These are phyloP conservation scores for Amanita muscaria DNA, from an alignment of 768 basidiomycete species.

Conservation along the genomic window DNA sequence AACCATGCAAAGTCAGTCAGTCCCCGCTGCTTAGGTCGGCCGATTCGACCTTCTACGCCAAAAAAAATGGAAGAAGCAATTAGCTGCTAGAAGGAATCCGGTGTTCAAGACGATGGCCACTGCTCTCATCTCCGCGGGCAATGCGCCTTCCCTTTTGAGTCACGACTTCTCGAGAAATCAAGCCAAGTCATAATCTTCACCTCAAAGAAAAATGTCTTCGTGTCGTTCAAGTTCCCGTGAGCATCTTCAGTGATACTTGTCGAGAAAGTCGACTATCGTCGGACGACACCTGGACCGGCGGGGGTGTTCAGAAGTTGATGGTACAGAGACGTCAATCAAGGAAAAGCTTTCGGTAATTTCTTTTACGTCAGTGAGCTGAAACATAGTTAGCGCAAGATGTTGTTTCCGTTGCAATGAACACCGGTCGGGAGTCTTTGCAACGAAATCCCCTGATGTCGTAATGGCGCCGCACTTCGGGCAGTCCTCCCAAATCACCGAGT, in stretches of 20 bases:
- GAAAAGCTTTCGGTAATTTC: background rate
- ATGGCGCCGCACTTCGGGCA: conserved; percentile 6
- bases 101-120: conserved; percentile 1
- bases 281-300: background rate
- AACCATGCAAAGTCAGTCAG: too few relatives aligned
- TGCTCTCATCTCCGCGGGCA: conserved; percentile 7
- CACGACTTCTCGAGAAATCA: background rate
- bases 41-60: too few relatives aligned
- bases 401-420: too few relatives aligned
- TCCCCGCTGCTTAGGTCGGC: too few relatives aligned
- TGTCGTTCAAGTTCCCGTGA: too few relatives aligned
- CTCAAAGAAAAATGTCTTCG: too few relatives aligned
- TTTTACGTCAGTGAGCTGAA: conserved; percentile 5
- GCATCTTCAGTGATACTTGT: background rate
- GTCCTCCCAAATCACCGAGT: conserved; percentile 1
- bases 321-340: background rate
- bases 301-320: background rate
- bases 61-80: too few relatives aligned
- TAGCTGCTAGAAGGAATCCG: too few relatives aligned
- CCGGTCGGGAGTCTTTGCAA: conserved; percentile 7
- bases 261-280: background rate
- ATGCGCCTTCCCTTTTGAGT: conserved; percentile 3
- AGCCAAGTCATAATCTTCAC: background rate
- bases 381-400: too few relatives aligned
- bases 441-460: background rate